A percentile compares a stretch with the other conserved stretches of the same genome.
Conservation (phyloP, 306 rosid species). For the Sechiopsis laciniata region DNA sequence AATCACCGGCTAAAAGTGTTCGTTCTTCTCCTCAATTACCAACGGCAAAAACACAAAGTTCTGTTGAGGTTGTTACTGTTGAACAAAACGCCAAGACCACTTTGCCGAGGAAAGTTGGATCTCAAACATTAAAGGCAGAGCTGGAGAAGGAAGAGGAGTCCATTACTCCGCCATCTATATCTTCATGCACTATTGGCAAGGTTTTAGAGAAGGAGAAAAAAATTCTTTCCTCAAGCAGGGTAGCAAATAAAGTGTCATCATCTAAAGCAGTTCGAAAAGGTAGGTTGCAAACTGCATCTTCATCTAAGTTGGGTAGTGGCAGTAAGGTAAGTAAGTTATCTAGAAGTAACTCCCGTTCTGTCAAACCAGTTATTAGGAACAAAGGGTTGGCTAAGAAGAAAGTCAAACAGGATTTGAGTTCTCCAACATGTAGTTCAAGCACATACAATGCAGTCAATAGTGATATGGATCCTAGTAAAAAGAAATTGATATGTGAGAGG, state of each 20-base stretch:
- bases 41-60: slow-evolving; percentile 26
- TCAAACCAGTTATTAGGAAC: slow-evolving; percentile 63
- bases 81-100: slow-evolving; percentile 30
- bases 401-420: slow-evolving; percentile 44
- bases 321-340: slow-evolving; percentile 51
- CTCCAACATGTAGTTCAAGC: slow-evolving; percentile 36
- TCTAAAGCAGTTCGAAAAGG: slow-evolving; percentile 51
- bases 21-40: slow-evolving; percentile 40
- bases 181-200: slow-evolving; percentile 28
- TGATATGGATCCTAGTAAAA: slow-evolving; percentile 38
- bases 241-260: slow-evolving; percentile 39
- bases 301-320: slow-evolving; percentile 44
- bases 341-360: slow-evolving; percentile 43
- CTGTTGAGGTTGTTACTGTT: slow-evolving; percentile 22
- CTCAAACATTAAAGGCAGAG: slow-evolving; percentile 34
- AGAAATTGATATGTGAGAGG: slow-evolving; percentile 65
- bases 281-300: slow-evolving; percentile 50
- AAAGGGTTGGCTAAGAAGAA: slow-evolving; percentile 64
- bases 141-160: slow-evolving; percentile 28
- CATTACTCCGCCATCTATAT: slow-evolving; percentile 25
- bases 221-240: slow-evolving; percentile 41
- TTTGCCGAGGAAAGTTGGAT: slow-evolving; percentile 36
- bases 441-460: slow-evolving; percentile 38
- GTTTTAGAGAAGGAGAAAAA: slow-evolving; percentile 36
- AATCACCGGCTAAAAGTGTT: slow-evolving; percentile 37